Base-by-base conservation (phyloP, 495 filamentous ascomycete species). In the Margaritispora aquatica region DNA sequence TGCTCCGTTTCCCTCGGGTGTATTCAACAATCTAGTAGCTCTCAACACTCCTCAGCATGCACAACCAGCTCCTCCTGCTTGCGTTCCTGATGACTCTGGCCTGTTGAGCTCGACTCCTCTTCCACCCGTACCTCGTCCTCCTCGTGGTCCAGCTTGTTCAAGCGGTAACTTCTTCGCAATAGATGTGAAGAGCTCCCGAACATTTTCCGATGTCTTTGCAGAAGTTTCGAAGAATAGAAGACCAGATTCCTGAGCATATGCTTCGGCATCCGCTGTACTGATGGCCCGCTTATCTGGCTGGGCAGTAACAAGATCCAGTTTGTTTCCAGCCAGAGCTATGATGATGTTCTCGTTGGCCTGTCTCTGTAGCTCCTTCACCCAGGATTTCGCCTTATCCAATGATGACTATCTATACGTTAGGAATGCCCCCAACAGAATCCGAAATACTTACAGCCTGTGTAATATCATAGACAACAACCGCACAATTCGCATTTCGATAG, bases 281-380 rank as follows among this genome's bases (percentile, higher is more conserved):
- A 98, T 92, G 2, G 92, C 95, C 65, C 94, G 86, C 82, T 97
- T 97, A 70, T 94, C 89, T 23, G 93, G 92, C 61, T 87, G 85
- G 65, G 91, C 90, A 52, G 83, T 86, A 51, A 96, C 94, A 61
- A 98, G 77, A 81, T 98, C 94, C 62, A 96, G 75, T 77, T 98
- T 98, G 81, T 98, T 98, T 48, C 94, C 94, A 26, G 95, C 94
- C 23, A 98, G 82, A 26, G 94, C 94, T 71, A 98, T 98, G 67
- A 98, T 90, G 73, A 98, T 97, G 73, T 97, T 97, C 75, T 97
- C 94, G 76, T 97, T 97, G 41, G 95, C 95, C 78, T 98, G 94
- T 60, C 94, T 84, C 74, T 98, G 95, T 34, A 98, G 84, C 68
- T 98, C 95, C 74, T 97, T 97, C n/a, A 98, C 92, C 94, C 94